Evolutionary conservation across 331 rosid species (phyloP).

Genomic region (Acacia concinna): DNA sequence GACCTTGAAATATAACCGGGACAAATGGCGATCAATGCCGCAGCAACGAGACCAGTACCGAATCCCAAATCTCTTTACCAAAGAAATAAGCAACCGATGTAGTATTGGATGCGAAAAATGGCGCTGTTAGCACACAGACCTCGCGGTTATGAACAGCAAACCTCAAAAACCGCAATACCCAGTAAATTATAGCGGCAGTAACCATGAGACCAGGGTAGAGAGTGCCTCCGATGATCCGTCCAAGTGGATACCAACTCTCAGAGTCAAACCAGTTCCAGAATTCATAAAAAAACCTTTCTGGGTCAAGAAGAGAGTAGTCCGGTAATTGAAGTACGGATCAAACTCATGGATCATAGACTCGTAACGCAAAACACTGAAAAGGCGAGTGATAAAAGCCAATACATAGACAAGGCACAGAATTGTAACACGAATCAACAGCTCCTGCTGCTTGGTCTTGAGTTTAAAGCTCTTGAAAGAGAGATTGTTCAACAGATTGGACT

Average conservation of each 20-base stretch:
- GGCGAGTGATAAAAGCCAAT: conserved; percentile 90
- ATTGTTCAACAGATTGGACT: conserved; percentile 48
- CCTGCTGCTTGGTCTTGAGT: conserved; percentile 93
- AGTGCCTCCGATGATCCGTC: conserved; percentile 92
- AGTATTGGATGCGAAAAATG: conserved; percentile 94
- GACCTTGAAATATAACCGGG: conserved; percentile 97
- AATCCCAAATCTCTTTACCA: conserved; percentile 90
- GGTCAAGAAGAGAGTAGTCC: conserved; percentile 79
- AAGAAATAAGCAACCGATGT: conserved; percentile 85
- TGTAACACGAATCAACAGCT: conserved; percentile 83
- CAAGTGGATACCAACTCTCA: conserved; percentile 95
- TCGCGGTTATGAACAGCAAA: conserved; percentile 94
- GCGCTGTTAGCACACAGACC: conserved; percentile 94
- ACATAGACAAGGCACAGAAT: conserved; percentile 70
- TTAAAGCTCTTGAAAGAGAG: conserved; percentile 57
- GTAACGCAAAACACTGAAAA: conserved; percentile 90
- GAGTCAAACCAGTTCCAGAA: conserved; percentile 99
- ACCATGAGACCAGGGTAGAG: conserved; percentile 98
- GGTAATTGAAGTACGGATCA: conserved; percentile 97
- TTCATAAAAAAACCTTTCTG: conserved; percentile 78
- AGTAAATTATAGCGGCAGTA: conserved; percentile 81
- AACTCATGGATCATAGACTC: conserved; percentile 99
- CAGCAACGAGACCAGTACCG: conserved; percentile 94
- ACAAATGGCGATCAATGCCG: conserved; percentile 91
- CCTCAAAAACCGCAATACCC: conserved; percentile 60